Evolutionary conservation across 2,329 filamentous ascomycete genomes (phyloP).

Genomic region (Myotisia sp.): DNA sequence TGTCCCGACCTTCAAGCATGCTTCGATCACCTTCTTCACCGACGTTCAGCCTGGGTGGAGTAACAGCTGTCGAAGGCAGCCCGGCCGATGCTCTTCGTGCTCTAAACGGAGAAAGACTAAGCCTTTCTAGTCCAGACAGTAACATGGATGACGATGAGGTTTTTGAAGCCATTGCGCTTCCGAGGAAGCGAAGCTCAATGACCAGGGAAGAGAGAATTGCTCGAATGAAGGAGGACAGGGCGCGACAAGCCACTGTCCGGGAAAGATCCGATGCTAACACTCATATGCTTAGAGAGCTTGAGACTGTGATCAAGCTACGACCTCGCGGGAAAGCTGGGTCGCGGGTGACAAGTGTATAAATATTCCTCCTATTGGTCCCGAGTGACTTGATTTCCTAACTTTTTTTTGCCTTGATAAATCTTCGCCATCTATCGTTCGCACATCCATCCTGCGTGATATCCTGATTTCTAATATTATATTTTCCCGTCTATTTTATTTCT

Average conservation of each 20-base stretch:
- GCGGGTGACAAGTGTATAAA: background rate
- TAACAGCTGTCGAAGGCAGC: slow-evolving; percentile 39
- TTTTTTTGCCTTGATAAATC: no score
- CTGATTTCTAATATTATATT: no score
- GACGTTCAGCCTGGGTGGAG: slow-evolving; percentile 32
- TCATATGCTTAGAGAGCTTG: slow-evolving; percentile 83
- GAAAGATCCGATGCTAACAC: slow-evolving; percentile 69
- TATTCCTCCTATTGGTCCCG: no score
- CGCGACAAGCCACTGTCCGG: slow-evolving; percentile 53
- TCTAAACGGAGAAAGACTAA: slow-evolving; percentile 54
- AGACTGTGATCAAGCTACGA: slow-evolving; percentile 64
- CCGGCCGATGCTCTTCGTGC: slow-evolving; percentile 60
- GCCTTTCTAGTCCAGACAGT: slow-evolving; percentile 18
- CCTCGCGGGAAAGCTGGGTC: slow-evolving; percentile 19
- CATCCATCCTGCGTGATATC: no score
- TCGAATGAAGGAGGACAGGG: slow-evolving; percentile 77
- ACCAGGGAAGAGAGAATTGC: slow-evolving; percentile 75
- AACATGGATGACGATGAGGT: slow-evolving; percentile 53
- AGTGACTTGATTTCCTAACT: no score
- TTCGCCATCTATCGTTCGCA: no score
- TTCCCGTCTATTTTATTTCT: no score
- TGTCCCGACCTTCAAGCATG: slow-evolving; percentile 30
- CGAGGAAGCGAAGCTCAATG: slow-evolving; percentile 53
- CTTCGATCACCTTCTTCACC: slow-evolving; percentile 30
- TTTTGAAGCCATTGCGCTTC: slow-evolving; percentile 78